Evolutionary conservation across 139 green algal genomes (phyloP).

Genomic region (Tetratostichococcus sp.): DNA sequence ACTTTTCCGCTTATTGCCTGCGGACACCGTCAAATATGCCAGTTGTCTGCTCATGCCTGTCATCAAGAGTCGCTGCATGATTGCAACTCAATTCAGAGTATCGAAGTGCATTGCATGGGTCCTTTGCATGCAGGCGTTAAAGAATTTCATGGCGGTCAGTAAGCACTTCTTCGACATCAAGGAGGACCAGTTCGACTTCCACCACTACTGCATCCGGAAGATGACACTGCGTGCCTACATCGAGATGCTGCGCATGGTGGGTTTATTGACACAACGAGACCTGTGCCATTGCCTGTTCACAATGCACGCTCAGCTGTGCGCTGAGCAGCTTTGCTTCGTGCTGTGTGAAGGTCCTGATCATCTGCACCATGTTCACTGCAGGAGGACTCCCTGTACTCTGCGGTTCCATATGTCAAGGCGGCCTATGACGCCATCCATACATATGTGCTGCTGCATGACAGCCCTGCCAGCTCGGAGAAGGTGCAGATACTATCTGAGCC

Average conservation of each 20-base stretch:
- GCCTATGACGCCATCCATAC: slow-evolving; percentile 61
- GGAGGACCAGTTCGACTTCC: slow-evolving; percentile 99
- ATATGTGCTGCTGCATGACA: slow-evolving; percentile 74
- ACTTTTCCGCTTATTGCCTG: neutral
- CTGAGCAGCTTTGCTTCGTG: no score
- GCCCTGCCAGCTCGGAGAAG: slow-evolving; percentile 6
- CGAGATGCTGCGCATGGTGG: slow-evolving; percentile 71
- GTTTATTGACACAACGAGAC: neutral
- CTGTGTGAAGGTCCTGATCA: no score
- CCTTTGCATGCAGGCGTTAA: slow-evolving; percentile 67
- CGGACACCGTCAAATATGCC: no score
- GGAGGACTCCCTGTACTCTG: slow-evolving; percentile 69
- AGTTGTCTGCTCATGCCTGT: no score
- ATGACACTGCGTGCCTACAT: slow-evolving; percentile 93
- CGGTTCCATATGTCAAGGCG: slow-evolving; percentile 36
- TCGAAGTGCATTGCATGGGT: no score
- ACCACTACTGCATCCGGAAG: slow-evolving; percentile 96
- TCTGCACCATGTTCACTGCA: neutral
- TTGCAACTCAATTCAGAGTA: no score
- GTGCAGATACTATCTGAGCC: no score
- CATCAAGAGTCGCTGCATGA: no score
- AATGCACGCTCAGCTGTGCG: no score
- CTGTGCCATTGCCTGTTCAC: no score
- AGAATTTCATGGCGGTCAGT: slow-evolving; percentile 73
- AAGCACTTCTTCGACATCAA: slow-evolving; percentile 85